phyloP scores from a whole-genome alignment of 2,329 filamentous ascomycete genomes.

The Apiospora aurea region DNA sequence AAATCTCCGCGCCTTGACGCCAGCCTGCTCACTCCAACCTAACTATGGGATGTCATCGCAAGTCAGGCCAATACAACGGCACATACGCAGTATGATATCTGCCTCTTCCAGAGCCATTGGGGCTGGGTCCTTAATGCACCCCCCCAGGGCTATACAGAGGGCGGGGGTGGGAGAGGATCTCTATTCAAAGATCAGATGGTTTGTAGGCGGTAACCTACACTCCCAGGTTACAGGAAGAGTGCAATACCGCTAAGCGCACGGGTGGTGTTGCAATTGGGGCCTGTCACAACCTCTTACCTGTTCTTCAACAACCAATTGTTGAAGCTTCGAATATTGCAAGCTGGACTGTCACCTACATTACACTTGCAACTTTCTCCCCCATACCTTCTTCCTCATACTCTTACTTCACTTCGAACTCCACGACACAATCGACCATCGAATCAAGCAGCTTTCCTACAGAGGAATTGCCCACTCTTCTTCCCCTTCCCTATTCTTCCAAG shows the following conservation, averaged over 20 bases:
- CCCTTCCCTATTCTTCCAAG: not conserved
- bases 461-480: not conserved
- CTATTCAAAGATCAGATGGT: not conserved
- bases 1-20: too few species aligned
- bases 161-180: not conserved
- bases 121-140: not conserved
- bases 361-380: not conserved
- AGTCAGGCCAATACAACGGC: not conserved
- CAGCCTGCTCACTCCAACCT: not conserved
- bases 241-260: not conserved
- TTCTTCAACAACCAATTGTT: not conserved
- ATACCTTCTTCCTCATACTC: not conserved
- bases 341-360: not conserved
- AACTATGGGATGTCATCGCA: not conserved
- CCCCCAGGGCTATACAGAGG: not conserved
- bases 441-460: not conserved
- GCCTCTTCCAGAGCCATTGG: not conserved
- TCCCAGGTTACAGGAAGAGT: not conserved
- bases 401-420: not conserved
- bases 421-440: not conserved
- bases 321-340: not conserved
- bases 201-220: too few species aligned
- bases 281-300: not conserved
- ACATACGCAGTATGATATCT: not conserved
- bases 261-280: not conserved